These are phyloP conservation scores for Gynandropsis gynandra DNA, from an alignment of 345 rosid genomes.

Conservation along the genomic window DNA sequence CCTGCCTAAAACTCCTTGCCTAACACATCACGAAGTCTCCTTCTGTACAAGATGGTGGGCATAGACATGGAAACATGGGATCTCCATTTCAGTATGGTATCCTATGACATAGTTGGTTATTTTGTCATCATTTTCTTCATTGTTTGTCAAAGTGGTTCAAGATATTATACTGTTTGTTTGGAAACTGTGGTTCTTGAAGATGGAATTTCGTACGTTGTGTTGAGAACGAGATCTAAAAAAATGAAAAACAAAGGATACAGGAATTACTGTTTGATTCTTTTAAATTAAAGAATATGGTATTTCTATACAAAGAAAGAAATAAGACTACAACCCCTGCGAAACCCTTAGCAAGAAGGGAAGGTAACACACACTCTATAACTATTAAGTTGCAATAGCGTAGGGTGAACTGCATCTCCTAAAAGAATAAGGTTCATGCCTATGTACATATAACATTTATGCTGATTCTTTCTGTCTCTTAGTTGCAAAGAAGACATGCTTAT, in stretches of 20 bases:
- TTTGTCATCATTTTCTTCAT: slow-evolving; percentile 10
- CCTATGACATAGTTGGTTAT: slow-evolving; percentile 17
- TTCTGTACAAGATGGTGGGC: slow-evolving; percentile 19
- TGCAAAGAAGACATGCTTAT: too few relatives aligned
- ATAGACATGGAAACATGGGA: slow-evolving; percentile 13
- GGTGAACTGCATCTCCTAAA: slow-evolving; percentile 15
- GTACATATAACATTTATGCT: slow-evolving; percentile 27
- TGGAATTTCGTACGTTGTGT: slow-evolving; percentile 5
- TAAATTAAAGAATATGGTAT: slow-evolving; percentile 19
- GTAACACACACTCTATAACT: too few relatives aligned
- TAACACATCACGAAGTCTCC: slow-evolving; percentile 22
- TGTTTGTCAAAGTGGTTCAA: slow-evolving; percentile 14
- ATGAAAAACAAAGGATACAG: not conserved
- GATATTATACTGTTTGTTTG: not conserved
- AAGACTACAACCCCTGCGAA: slow-evolving; percentile 7
- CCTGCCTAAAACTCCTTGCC: too few relatives aligned
- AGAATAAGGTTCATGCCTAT: slow-evolving; percentile 21
- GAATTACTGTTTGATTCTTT: slow-evolving; percentile 10
- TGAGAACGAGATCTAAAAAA: too few relatives aligned
- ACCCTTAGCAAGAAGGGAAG: slow-evolving; percentile 16
- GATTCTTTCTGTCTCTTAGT: too few relatives aligned
- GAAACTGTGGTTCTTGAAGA: slow-evolving; percentile 7
- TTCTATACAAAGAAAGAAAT: slow-evolving; percentile 21
- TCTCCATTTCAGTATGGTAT: slow-evolving; percentile 19
- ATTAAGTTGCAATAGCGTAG: slow-evolving; percentile 17